Conservation (phyloP, 352 stramenopile species). For the Globisporangium radiosum region DNA sequence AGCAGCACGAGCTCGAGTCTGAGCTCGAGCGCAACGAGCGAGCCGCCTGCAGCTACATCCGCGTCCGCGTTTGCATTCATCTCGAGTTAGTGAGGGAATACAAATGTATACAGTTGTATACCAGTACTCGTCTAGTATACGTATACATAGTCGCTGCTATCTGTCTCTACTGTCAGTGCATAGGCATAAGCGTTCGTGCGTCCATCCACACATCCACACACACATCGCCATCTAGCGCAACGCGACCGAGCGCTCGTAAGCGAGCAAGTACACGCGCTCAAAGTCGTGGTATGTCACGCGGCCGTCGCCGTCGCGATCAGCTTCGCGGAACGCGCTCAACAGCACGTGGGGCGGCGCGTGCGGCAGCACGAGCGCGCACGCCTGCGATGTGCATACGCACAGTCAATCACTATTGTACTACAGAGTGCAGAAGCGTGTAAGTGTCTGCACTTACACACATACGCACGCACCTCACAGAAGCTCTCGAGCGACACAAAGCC, state of each 20-base stretch:
- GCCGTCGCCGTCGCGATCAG: slow-evolving; percentile 50
- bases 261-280: slow-evolving; percentile 8
- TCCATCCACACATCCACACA: too few species aligned
- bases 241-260: not conserved
- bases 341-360: slow-evolving; percentile 25
- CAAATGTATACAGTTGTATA: too few species aligned
- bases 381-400: slow-evolving; percentile 10
- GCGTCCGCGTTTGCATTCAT: slow-evolving; percentile 64
- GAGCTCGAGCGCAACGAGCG: slow-evolving; percentile 18
- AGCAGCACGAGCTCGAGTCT: not conserved
- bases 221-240: too few species aligned
- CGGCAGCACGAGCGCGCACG: slow-evolving; percentile 31
- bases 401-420: not conserved
- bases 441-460: not conserved
- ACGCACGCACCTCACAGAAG: slow-evolving; percentile 29
- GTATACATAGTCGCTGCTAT: too few species aligned
- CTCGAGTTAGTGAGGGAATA: slow-evolving; percentile 15
- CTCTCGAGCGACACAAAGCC: slow-evolving; percentile 60
- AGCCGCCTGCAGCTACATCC: slow-evolving; percentile 10
- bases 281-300: slow-evolving; percentile 15
- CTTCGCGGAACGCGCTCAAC: slow-evolving; percentile 37
- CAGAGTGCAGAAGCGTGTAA: not conserved
- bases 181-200: too few species aligned
- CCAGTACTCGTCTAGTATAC: too few species aligned
- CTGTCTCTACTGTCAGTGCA: too few species aligned